These are phyloP conservation scores for Moesziomyces globuligerus DNA, from an alignment of 1,284 basidiomycete genomes.

Conservation along the genomic window DNA sequence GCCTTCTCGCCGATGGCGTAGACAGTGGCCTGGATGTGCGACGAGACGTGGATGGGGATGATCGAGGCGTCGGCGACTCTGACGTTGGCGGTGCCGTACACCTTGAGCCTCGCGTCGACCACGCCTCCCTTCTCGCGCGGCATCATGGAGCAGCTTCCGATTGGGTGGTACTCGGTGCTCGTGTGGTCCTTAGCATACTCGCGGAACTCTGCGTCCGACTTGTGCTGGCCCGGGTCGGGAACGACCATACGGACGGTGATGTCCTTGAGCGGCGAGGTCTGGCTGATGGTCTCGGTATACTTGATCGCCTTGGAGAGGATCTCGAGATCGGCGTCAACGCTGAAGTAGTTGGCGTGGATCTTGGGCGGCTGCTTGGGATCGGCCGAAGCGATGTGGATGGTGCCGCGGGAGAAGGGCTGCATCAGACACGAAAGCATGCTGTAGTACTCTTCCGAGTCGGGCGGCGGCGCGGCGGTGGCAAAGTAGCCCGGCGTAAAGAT, in stretches of 20 bases:
- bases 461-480: conserved; percentile 43
- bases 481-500: conserved; percentile 63
- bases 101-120: conserved; percentile 74
- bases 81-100: conserved; percentile 76
- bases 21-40: conserved; percentile 45
- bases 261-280: conserved; percentile 31
- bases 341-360: conserved; percentile 54
- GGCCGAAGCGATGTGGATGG: conserved; percentile 39
- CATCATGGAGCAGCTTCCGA: conserved; percentile 75
- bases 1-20: conserved; percentile 52
- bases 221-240: conserved; percentile 43
- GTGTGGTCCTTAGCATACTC: conserved; percentile 49
- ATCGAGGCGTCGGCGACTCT: conserved; percentile 67
- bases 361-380: conserved; percentile 34
- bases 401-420: conserved; percentile 55
- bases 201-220: conserved; percentile 30
- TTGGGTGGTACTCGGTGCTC: conserved; percentile 69
- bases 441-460: conserved; percentile 51
- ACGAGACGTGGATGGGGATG: conserved; percentile 47
- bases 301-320: conserved; percentile 54
- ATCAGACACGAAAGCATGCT: conserved; percentile 47
- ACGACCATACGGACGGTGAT: conserved; percentile 40
- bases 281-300: conserved; percentile 43
- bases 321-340: conserved; percentile 52
- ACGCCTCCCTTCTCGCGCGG: conserved; percentile 75